Conservation (phyloP, 305 asterid genomes). For the Fraxinus xanthoxyloides region DNA sequence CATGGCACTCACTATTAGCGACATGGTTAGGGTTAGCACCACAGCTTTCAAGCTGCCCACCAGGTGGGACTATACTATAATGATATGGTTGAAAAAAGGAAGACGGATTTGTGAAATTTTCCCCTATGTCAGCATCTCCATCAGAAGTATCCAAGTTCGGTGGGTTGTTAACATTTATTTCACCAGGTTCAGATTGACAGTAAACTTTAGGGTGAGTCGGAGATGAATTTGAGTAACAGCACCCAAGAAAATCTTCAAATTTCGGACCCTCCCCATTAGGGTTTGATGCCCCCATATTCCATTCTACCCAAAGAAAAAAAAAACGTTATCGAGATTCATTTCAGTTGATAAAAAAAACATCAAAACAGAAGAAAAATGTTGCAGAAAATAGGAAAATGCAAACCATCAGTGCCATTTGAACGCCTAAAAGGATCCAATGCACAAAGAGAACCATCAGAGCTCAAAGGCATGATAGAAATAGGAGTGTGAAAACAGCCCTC, state of each 20-base stretch:
- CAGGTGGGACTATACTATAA: constrained; percentile 14
- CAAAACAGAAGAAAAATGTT: neutral
- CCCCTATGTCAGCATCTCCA: constrained; percentile 23
- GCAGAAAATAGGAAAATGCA: neutral
- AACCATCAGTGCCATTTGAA: constrained; percentile 20
- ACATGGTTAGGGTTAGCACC: constrained; percentile 15
- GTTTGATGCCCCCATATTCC: constrained; percentile 47
- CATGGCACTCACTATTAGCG: constrained; percentile 18
- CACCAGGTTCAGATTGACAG: constrained; percentile 20
- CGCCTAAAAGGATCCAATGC: constrained; percentile 28
- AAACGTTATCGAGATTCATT: neutral
- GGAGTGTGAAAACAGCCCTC: constrained; percentile 23
- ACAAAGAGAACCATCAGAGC: constrained; percentile 33
- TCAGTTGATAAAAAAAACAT: neutral
- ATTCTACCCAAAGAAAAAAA: constrained; percentile 30
- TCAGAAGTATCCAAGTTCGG: constrained; percentile 29
- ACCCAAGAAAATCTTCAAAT: constrained; percentile 72
- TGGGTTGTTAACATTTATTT: constrained; percentile 59
- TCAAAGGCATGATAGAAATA: constrained; percentile 39
- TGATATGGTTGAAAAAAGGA: constrained; percentile 33
- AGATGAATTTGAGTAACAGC: constrained; percentile 56
- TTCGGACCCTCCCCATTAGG: constrained; percentile 47
- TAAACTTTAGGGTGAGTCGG: constrained; percentile 21
- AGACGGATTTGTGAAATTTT: constrained; percentile 24
- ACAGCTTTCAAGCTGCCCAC: neutral